Base-by-base conservation (phyloP, 2,329 filamentous ascomycete species). In the Pseudocercospora vitis region DNA sequence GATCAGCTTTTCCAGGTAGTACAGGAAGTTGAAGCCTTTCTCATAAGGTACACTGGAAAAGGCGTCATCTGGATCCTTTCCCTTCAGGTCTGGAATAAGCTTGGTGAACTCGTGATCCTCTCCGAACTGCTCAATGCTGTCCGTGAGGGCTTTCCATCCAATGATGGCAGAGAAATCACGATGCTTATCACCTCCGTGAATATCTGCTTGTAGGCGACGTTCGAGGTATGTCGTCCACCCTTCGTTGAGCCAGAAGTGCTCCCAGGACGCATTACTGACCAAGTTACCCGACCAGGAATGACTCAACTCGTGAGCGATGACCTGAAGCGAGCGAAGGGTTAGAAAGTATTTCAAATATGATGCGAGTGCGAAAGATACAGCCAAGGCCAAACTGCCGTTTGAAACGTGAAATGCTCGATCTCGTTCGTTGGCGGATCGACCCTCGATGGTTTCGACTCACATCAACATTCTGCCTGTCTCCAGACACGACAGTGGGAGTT, bases 181-280 rank as follows among this genome's bases (percentile, higher is more conserved):
- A 68, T 95, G 86, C 3, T 88, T 75, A 59, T 92, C 87, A 42
- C 91, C 91, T n/a, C 67, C 67, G 64, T 96, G 91, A 39, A 95
- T 78, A 16, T 78, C 81, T 11, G 84, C 87, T 60, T 85, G 80
- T 55, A 95, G 89, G 5, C 94, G 83, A 48, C 94, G 87, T 74
- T 99, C 94, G 4, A 97, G 81, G 67, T 99, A 99, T 16, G 87
- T 88, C 0, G 94, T 97, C 94, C 92, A 97, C 26, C 92, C 92
- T 67, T 86, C 84, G 59, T 86, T 86, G 35, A 86, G 62, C 75
- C 76, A 79, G 63, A 86, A 91, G 68, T 91, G 87, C 73, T 91
- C 87, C 88, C 88, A 92, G 63, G 84, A 88, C 46, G 85, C 84
- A 64, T 85, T 88, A 7, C 84, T 87, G 2, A 91, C 88, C 32